Evolutionary conservation across 345 rosid species (phyloP), one percentile per base, ranked within the genome.

Genomic region (Populus simonii): DNA sequence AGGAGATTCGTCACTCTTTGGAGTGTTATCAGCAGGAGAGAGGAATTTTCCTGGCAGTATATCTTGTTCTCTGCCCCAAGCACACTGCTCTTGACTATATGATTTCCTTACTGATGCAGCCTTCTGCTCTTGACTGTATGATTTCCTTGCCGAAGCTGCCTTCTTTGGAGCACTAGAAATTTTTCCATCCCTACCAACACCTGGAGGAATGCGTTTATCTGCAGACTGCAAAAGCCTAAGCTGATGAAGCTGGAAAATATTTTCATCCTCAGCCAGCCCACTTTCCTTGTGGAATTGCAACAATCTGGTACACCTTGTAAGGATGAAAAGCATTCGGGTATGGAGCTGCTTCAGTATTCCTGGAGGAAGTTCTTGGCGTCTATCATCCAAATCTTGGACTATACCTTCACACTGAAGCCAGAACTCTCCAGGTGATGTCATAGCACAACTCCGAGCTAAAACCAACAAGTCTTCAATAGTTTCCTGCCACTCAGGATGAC

Each of bases 371-470:
- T 96, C 99, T 84, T 96, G 99, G 69, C 99, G 98, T 80, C 87
- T 92, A 85, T 96, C 98, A 87, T 92, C 99, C 83, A 96, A 82
- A 73, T 96, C 99, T 86, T 96, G 99, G 76, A 96, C 99, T 85
- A 94, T 94, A 78, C 97, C 91, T 88, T 96, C 99, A 85, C 99
- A 96, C 80, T 92, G 98, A 84, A 94, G 98, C 99, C 99, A 96
- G 84, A 96, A 96, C 79, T 96, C 98, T 81, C 93, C 93, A 74
- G 99, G 92, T 49, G 90, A 84, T 74, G 94, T 87, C 97, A 96
- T 89, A 78, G 96, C 97, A 87, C 98, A 94, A 80, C 97, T 87
- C 76, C 99, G 91, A 87, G 99, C 99, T 86, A 94, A 85, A 86
- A 96, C 82, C 85, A 96, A 81, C 85, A 96, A 87, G 82, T 96